Base-by-base conservation (phyloP, 2,329 filamentous ascomycete genomes). In the Diaporthe sp. region DNA sequence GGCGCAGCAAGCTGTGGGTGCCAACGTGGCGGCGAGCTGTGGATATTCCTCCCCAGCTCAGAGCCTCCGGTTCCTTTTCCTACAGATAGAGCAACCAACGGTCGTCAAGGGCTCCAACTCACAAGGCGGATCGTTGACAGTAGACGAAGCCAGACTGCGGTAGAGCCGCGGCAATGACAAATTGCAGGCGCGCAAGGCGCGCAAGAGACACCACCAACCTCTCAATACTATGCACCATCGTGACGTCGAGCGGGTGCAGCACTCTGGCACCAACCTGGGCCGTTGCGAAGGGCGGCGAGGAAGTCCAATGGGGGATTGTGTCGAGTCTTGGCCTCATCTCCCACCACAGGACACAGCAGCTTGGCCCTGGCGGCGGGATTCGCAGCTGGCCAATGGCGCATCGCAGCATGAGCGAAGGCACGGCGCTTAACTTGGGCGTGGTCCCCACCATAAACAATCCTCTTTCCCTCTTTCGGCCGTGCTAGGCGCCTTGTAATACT, bases 301-400 rank as follows among this genome's bases (percentile, higher is more conserved):
- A 20, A 25, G 31, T 25, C 22, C 42, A n/a, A 34, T 25, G 8
- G 20, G 22, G 6, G 47, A 12, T 17, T 39, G 61, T 37, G 28
- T 53, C 22, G 34, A 13, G 31, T 42, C 65, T 53, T 55, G 65
- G 65, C 65, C 65, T 68, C 65, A 53, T 68, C 65, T 68, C 37
- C 71, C 25, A 37, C 25, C 25, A 20, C 31, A 12, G 4, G 9
- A 63, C 34, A 70, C 44, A 37, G 42, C 37, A 71, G 61, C 42
- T 70, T 51, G 49, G 47, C 71, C 71, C 74, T 76, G 71, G 34
- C 61, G 31, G 70, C 70, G 17, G 67, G 22, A 61, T 39, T 49
- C 51, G 39, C 53, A 37, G n/a, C 28, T 28, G 61, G 51, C 75
- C 68, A 75, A 76, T 76, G n/a, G 75, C 57, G 60, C 53, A 74